phyloP scores from a whole-genome alignment of 2,329 filamentous ascomycete species.

The Thelonectria olida region DNA sequence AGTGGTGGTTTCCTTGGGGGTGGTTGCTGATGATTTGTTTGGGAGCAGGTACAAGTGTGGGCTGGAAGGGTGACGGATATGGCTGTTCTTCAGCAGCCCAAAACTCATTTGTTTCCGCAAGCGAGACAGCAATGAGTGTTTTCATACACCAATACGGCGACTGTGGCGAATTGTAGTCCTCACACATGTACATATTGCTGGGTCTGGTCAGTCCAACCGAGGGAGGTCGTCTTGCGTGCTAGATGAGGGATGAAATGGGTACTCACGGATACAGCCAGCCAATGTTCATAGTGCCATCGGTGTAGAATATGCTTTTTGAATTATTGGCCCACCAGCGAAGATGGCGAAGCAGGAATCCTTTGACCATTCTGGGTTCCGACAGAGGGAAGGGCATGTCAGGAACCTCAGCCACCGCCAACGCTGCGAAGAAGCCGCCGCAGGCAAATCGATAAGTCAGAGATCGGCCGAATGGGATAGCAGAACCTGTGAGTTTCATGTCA shows the following conservation, averaged over 20 bases:
- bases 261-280: slow-evolving; percentile 47
- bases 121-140: slow-evolving; percentile 52
- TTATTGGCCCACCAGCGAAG: slow-evolving; percentile 58
- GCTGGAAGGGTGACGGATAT: slow-evolving; percentile 24
- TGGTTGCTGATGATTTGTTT: slow-evolving; percentile 57
- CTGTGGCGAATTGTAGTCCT: slow-evolving; percentile 67
- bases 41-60: slow-evolving; percentile 36
- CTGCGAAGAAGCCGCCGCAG: slow-evolving; percentile 58
- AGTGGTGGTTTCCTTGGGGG: slow-evolving; percentile 48
- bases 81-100: slow-evolving; percentile 53
- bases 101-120: slow-evolving; percentile 51
- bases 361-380: slow-evolving; percentile 50
- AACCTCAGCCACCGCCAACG: slow-evolving; percentile 53
- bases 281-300: slow-evolving; percentile 60
- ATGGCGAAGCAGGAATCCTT: slow-evolving; percentile 60
- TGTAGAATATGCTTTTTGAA: slow-evolving; percentile 54
- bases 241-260: accelerated
- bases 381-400: slow-evolving; percentile 48
- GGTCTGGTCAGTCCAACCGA: not conserved
- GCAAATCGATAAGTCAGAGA: slow-evolving; percentile 62
- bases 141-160: slow-evolving; percentile 65
- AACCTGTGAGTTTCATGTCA: slow-evolving; percentile 46
- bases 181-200: slow-evolving; percentile 62
- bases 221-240: accelerated
- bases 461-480: slow-evolving; percentile 61